Evolutionary conservation across 495 filamentous ascomycete genomes (phyloP), one percentile per base, ranked within the genome.

Genomic region (Trichoderma asperelloides): DNA sequence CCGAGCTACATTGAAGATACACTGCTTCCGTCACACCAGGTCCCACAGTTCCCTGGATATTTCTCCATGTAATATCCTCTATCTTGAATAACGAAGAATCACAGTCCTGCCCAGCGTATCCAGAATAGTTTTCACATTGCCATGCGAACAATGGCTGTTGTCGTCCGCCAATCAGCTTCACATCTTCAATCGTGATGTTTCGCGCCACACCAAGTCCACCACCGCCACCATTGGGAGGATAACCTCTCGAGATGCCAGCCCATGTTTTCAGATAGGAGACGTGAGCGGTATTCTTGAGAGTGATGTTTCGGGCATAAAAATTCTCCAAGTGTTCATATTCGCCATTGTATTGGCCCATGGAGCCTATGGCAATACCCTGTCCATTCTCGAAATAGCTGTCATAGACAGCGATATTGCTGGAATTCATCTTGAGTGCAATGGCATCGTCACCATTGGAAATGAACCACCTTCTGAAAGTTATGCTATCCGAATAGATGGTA

Each of bases 361-460:
- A 75, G 0, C 74, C 74, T 23, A 75, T 72, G 23, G 70, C 70
- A 41, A 76, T 75, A 23, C 74, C 74, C 57, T 76, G 74, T 30
- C 41, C 64, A 37, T 45, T 45, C 37, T 49, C 37, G 21, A 72
- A 74, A 18, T 72, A 72, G 16, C 76, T 66, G 33, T 78, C 75
- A 21, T 69, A 62, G 37, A 76, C 73, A 16, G 69, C 63, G 15
- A 78, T 66, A 62, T 75, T 76, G 8, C 74, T 78, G 1, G 76
- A 75, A 67, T 86, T 81, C 45, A 84, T 85, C 21, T 81, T 83
- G 67, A 87, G 78, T n/a, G 86, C 70, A 28, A 88, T 73, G 13
- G 84, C 84, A 71, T 88, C 85, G 67, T 75, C 74, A 15, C 72
- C 74, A 23, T 72, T 74, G 41, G 74, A 74, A 27, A 75, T 72